Evolutionary conservation across 345 rosid species (phyloP).

Genomic region (Ceriops zippeliana): DNA sequence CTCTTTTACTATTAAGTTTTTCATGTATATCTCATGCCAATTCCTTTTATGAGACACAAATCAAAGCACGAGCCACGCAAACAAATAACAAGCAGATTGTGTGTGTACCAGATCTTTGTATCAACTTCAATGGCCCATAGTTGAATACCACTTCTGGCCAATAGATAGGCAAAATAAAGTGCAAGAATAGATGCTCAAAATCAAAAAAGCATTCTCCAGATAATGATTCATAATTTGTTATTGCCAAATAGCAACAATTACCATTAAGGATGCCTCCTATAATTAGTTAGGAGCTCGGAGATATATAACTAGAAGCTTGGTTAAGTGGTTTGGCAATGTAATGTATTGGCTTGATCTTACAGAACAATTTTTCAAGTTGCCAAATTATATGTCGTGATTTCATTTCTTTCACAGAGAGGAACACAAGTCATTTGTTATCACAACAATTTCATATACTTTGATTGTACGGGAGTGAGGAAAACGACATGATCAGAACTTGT

Average conservation of each 20-base stretch:
- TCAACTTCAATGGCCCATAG: too few species aligned
- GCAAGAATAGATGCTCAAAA: too few species aligned
- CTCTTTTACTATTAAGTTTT: too few species aligned
- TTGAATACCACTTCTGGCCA: too few species aligned
- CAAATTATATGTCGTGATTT: not conserved
- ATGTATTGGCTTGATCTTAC: not conserved
- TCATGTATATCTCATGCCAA: too few species aligned
- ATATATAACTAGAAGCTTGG: not conserved
- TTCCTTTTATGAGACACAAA: not conserved
- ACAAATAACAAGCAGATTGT: not conserved
- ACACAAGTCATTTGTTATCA: not conserved
- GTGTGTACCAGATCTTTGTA: too few species aligned
- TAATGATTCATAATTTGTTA: not conserved
- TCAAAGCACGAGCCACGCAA: not conserved
- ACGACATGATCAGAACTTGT: too few species aligned
- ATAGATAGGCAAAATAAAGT: too few species aligned
- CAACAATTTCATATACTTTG: not conserved
- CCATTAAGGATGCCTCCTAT: too few species aligned
- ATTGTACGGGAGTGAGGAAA: too few species aligned
- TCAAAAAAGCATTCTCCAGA: not conserved
- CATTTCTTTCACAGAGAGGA: not conserved
- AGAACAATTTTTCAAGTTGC: not conserved
- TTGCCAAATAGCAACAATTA: not conserved
- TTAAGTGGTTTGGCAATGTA: not conserved
- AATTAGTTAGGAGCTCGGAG: too few species aligned